These are phyloP conservation scores for Acacia pycnantha DNA, from an alignment of 331 rosid genomes.

Conservation along the genomic window DNA sequence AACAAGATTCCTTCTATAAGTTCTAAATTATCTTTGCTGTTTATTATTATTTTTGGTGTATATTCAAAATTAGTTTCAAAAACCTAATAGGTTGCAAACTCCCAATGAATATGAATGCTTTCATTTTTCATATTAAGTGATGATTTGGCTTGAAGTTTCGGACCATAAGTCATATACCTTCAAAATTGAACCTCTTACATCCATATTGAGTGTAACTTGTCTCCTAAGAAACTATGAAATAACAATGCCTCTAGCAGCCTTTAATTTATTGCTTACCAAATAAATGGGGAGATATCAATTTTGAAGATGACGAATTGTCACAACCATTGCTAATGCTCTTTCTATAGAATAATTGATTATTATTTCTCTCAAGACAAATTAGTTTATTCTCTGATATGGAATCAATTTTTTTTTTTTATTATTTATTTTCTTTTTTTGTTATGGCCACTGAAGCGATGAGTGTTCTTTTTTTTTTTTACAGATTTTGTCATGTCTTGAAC, in stretches of 20 bases:
- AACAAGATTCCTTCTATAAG: slow-evolving; percentile 85
- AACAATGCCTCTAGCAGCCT: neutral
- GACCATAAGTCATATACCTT: neutral
- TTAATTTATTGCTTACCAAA: neutral
- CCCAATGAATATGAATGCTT: neutral
- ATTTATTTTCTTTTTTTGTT: neutral
- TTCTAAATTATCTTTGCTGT: neutral
- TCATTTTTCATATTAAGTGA: neutral
- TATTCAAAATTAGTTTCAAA: neutral
- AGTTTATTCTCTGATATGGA: neutral
- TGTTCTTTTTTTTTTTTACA: slow-evolving; percentile 42
- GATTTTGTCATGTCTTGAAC: slow-evolving; percentile 76
- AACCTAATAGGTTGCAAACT: too few relatives aligned
- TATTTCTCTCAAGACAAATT: slow-evolving; percentile 15
- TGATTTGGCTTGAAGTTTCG: neutral
- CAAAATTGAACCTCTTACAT: neutral
- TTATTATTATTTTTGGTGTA: neutral
- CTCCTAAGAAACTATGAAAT: neutral
- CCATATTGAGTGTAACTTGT: neutral
- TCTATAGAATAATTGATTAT: neutral
- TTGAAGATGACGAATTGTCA: neutral
- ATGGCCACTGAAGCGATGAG: neutral
- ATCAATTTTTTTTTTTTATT: neutral
- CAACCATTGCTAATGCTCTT: neutral
- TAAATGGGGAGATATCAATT: neutral